These are phyloP conservation scores for Sergeia podlipaevii DNA, from an alignment of 208 protist species.

Conservation along the genomic window DNA sequence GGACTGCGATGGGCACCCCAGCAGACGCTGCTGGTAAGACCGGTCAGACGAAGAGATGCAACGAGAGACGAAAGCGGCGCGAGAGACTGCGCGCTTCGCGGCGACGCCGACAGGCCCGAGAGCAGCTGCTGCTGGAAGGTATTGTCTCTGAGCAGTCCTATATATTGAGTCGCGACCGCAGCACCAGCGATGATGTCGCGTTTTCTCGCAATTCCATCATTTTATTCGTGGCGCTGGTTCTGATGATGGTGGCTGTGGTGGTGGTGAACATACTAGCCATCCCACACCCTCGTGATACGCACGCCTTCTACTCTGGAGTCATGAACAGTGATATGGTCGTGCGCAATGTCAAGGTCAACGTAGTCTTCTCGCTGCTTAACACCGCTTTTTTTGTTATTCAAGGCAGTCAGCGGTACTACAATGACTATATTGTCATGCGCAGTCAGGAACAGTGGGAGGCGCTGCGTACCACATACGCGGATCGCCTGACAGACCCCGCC, in stretches of 20 bases:
- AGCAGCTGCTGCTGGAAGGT: background rate
- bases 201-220: background rate
- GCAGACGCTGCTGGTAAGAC: too few species aligned
- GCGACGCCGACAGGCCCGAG: background rate
- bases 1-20: too few species aligned
- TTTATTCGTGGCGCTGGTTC: background rate
- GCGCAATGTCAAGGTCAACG: background rate
- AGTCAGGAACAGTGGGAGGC: background rate
- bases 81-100: background rate
- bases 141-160: background rate
- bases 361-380: slow-evolving; percentile 3
- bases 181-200: background rate
- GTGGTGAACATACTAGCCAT: background rate
- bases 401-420: slow-evolving; percentile 14
- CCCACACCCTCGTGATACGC: background rate
- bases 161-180: background rate
- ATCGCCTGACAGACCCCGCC: background rate
- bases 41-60: too few species aligned
- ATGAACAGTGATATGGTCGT: background rate
- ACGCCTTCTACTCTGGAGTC: background rate
- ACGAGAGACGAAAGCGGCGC: too few species aligned
- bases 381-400: slow-evolving; percentile 5
- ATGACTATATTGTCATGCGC: slow-evolving; percentile 8
- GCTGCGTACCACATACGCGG: background rate
- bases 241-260: background rate